Conservation (phyloP, 257 asterid genomes). For the Solanum sitiens region DNA sequence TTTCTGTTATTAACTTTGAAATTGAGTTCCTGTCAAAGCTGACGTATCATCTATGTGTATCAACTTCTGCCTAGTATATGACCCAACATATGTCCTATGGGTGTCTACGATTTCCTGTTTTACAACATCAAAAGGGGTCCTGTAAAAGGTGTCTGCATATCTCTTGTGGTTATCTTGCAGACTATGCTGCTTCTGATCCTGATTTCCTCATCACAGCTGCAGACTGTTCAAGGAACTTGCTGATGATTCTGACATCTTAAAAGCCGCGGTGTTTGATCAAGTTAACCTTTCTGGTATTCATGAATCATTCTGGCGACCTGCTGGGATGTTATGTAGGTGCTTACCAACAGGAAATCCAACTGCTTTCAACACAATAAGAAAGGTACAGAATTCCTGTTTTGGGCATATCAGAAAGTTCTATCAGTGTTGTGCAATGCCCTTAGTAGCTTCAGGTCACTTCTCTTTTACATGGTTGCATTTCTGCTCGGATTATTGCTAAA, state of each 20-base stretch:
- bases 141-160: neutral
- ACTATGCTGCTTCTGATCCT: neutral
- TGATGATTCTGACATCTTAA: constrained; percentile 8
- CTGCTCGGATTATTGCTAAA: neutral
- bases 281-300: constrained; percentile 4
- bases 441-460: neutral
- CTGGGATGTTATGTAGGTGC: constrained; percentile 16
- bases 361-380: neutral
- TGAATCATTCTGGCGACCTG: constrained; percentile 11
- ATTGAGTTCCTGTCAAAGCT: neutral
- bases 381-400: neutral
- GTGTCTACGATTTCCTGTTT: neutral
- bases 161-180: neutral
- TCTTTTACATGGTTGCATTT: neutral
- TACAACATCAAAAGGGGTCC: neutral
- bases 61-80: neutral
- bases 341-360: constrained; percentile 1
- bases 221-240: constrained; percentile 20
- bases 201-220: constrained; percentile 13
- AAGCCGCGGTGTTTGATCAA: constrained; percentile 4
- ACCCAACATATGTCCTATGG: neutral
- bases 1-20: neutral
- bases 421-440: neutral
- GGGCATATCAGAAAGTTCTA: neutral
- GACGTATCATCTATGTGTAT: neutral